Evolutionary conservation across 208 protist species (phyloP).

Genomic region (Leishmania gerbilli): DNA sequence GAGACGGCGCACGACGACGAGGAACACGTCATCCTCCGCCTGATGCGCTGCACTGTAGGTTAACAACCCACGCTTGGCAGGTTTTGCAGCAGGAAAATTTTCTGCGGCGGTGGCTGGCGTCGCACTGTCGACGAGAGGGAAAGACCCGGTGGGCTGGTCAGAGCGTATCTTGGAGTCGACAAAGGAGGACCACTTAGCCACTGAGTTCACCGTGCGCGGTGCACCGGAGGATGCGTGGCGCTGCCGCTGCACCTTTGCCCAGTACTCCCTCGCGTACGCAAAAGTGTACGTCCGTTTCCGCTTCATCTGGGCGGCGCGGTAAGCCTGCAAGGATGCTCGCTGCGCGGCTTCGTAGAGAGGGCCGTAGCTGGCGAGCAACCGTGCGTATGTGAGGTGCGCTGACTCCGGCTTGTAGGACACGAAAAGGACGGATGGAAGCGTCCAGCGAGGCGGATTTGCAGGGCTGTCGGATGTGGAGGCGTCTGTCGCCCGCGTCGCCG

Average conservation of each 20-base stretch:
- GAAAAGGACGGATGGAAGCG: slow-evolving; percentile 59
- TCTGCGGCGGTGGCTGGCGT: not conserved
- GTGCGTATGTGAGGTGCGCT: slow-evolving; percentile 57
- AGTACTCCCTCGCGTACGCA: slow-evolving; percentile 52
- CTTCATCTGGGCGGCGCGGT: slow-evolving; percentile 33
- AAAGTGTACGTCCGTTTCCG: slow-evolving; percentile 41
- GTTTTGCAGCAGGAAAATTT: slow-evolving; percentile 14
- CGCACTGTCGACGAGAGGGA: not conserved
- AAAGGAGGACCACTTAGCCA: not conserved
- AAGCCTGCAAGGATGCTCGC: slow-evolving; percentile 30
- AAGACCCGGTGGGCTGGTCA: not conserved
- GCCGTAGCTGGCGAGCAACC: slow-evolving; percentile 66
- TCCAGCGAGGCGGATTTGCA: not conserved
- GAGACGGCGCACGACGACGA: slow-evolving; percentile 52
- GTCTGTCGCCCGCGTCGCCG: slow-evolving; percentile 7
- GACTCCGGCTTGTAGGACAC: slow-evolving; percentile 53
- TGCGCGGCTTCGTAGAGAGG: slow-evolving; percentile 64
- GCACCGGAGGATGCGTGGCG: not conserved
- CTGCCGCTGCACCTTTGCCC: slow-evolving; percentile 56
- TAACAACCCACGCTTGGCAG: slow-evolving; percentile 20
- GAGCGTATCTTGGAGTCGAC: not conserved
- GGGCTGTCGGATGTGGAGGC: not conserved
- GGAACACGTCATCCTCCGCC: slow-evolving; percentile 70
- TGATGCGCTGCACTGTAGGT: slow-evolving; percentile 41
- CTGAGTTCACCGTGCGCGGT: not conserved